Base-by-base conservation (phyloP, 2,329 filamentous ascomycete genomes). In the Beauveria caledonica region DNA sequence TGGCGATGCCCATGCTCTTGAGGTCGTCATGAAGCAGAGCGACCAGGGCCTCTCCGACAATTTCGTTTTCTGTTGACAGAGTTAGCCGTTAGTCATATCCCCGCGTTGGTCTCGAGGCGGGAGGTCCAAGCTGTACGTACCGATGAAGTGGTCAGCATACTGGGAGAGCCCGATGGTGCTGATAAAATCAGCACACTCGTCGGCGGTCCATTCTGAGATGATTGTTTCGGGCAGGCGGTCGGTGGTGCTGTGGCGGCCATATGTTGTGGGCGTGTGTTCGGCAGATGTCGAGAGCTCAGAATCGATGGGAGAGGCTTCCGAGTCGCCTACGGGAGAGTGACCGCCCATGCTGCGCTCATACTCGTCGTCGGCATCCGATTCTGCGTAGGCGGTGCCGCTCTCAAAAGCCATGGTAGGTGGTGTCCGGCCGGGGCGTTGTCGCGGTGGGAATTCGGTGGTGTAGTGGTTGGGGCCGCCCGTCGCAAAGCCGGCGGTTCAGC, bases 1-100 rank as follows among this genome's bases (percentile, higher is more conserved):
- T 97, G 64, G 81, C 80, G 65, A 99, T 89, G 52, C 92, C 92
- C 86, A 97, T 93, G 71, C 95, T 91, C 75, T 95, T 96, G 68
- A 99, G 79, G 71, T 97, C 93, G 61, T 96, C 90, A 71, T 97
- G 94, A 64, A 89, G 88, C 64, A 99, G 78, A 45, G 90, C 90
- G 61, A 96, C 85, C 64, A 99, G 79, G 57, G 90, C 93, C 72
- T 97, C 92, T 65, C 94, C 94, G 42, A 92, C 88, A 67, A 99
- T 95, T 64, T 91, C 92, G 71, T 99, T 96, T 69, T 97, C 94
- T 94, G 72, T 60, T 13, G 19, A 23, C 23, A 23, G 46, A 33
- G 45, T 57, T 49, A 48, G 54, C 45, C 27, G 27, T 11, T 21
- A 9, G 21, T 44, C 49, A 40, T 27, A 3, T 3, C 11, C 23